Base-by-base conservation (phyloP, 352 stramenopile genomes). In the Aphanomyces astaci region DNA sequence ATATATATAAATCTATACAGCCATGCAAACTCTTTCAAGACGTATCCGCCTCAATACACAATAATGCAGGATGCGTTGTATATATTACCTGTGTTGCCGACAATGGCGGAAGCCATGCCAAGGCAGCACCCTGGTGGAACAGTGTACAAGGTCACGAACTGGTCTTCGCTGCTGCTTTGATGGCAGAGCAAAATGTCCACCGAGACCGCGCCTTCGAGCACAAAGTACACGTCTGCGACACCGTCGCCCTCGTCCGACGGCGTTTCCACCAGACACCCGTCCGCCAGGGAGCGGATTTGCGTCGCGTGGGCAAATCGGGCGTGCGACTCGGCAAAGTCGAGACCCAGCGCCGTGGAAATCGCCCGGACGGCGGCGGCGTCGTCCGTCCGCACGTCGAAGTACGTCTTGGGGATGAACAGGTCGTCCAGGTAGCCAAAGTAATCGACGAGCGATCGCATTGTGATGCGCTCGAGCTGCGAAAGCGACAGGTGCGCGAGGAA, bases 401-500 rank as follows among this genome's bases (percentile, higher is more conserved):
- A 62, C 1, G 76, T 71, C 10, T 51, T 64, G 0, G 73, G 72
- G 15, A 70, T 66, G 31, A 86, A 70, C n/a, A 86, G 79, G 65
- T 79, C 76, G 0, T 72, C 69, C 5, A 72, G 67, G 7, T 92
- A 59, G 9, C 86, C 86, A 71, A 95, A 95, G 55, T 95, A 86
- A 56, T 95, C 81, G 25, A 92, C 78, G 5, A 95, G 64, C 7
- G 86, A 86, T 51, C 88, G 89, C 4, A 78, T 68, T 1, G 86
- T 92, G 60, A 95, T 89, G 51, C 87, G 88, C 67, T 95, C 84
- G 30, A 90, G 78, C 77, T 95, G 86, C 63, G 77, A 89, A 22
- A 95, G 66, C 15, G 81, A 79, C 2, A 83, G 78, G 71, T 95
- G 84, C 3, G 83, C 76, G 1, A 93, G 70, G 33, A 84, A 84